Conservation (phyloP, 1,284 basidiomycete genomes). For the Naganishia cerealis region DNA sequence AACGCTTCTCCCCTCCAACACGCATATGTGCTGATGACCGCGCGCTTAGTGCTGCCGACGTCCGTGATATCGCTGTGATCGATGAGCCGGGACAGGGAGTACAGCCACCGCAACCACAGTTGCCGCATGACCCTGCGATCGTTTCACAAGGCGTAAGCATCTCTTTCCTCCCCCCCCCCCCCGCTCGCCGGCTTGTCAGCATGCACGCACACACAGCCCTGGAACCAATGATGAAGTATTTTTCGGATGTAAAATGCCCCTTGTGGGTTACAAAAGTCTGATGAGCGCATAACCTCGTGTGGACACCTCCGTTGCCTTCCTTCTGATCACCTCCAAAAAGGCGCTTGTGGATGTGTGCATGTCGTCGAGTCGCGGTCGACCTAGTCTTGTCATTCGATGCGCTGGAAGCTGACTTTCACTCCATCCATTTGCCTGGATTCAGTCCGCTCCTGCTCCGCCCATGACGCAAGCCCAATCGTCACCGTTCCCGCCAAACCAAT, state of each 20-base stretch:
- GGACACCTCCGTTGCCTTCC: slow-evolving; percentile 38
- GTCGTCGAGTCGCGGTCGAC: not conserved
- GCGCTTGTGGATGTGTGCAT: slow-evolving; percentile 9
- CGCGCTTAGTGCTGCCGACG: slow-evolving; percentile 47
- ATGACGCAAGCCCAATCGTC: not conserved
- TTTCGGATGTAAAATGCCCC: slow-evolving; percentile 36
- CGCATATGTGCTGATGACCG: not conserved
- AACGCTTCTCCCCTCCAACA: no score
- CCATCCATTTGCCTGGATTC: no score
- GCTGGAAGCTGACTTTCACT: no score
- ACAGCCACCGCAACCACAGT: slow-evolving; percentile 21
- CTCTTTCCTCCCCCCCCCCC: not conserved
- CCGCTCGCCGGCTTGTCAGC: not conserved
- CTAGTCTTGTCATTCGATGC: no score
- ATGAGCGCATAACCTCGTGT: slow-evolving; percentile 35
- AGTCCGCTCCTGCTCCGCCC: not conserved
- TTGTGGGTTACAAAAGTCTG: slow-evolving; percentile 28
- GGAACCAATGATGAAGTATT: slow-evolving; percentile 32
- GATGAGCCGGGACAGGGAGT: slow-evolving; percentile 43
- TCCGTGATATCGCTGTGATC: slow-evolving; percentile 54
- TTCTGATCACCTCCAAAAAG: slow-evolving; percentile 29
- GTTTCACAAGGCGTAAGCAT: slow-evolving; percentile 23
- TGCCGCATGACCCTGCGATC: slow-evolving; percentile 31
- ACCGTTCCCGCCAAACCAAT: not conserved
- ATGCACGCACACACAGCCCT: not conserved